A percentile compares a stretch with the other conserved stretches of the same genome.
Evolutionary conservation across 768 basidiomycete genomes (phyloP).

Genomic region (Coprinellus aureogranulatus): DNA sequence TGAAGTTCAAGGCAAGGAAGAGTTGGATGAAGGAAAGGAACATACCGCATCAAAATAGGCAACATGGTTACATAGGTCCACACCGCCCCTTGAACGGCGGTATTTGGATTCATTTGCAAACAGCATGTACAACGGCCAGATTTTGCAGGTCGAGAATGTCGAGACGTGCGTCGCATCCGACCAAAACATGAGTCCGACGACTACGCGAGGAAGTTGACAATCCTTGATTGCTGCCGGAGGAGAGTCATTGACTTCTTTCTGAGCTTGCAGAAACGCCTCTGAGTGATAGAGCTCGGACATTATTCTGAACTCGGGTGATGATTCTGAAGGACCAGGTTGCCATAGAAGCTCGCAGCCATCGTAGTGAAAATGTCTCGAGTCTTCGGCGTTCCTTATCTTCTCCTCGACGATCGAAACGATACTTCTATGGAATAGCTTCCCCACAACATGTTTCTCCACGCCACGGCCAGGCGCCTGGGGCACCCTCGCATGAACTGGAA

Average conservation of each 20-base stretch:
- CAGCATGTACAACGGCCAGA: slow-evolving; percentile 32
- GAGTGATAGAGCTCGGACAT: slow-evolving; percentile 18
- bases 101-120: slow-evolving; percentile 17
- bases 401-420: background rate
- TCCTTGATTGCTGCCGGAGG: slow-evolving; percentile 3
- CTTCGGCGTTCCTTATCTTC: slow-evolving; percentile 2
- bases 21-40: background rate
- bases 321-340: background rate
- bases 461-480: too few relatives aligned
- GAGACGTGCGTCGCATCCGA: slow-evolving; percentile 32
- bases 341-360: slow-evolving; percentile 12
- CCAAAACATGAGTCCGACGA: slow-evolving; percentile 6
- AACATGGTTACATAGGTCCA: background rate
- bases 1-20: background rate
- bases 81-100: background rate
- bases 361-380: slow-evolving; percentile 12
- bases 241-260: background rate
- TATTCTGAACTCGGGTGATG: slow-evolving; percentile 10
- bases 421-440: background rate
- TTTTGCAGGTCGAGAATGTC: slow-evolving; percentile 27
- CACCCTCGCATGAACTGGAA: too few relatives aligned
- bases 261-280: slow-evolving; percentile 18
- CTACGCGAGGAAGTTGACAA: slow-evolving; percentile 18
- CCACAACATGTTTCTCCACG: too few relatives aligned
- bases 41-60: background rate